Conservation (phyloP, 108 stramenopile genomes). For the Schizochytrium sp. region DNA sequence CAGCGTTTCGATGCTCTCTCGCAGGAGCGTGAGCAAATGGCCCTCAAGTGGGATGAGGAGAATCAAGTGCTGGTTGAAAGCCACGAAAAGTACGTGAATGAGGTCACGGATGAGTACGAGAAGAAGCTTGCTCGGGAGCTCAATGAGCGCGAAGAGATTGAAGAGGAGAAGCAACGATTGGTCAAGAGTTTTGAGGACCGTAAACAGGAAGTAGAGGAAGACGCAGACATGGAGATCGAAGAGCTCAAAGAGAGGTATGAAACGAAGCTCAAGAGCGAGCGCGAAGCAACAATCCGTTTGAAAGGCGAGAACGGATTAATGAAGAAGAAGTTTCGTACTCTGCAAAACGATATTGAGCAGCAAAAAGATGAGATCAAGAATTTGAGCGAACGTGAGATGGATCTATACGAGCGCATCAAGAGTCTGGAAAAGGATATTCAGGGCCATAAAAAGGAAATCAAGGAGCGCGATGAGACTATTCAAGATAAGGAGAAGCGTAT, state of each 20-base stretch:
- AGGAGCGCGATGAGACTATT: slow-evolving; percentile 75
- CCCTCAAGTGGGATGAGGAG: slow-evolving; percentile 71
- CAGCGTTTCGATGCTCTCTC: slow-evolving; percentile 70
- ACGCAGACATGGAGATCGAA: slow-evolving; percentile 79
- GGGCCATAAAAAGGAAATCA: slow-evolving; percentile 73
- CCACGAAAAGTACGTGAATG: slow-evolving; percentile 71
- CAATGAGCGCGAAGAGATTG: slow-evolving; percentile 65
- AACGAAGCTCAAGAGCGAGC: slow-evolving; percentile 68
- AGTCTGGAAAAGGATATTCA: slow-evolving; percentile 71
- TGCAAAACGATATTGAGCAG: slow-evolving; percentile 77
- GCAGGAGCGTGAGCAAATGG: slow-evolving; percentile 71
- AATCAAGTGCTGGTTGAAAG: slow-evolving; percentile 66
- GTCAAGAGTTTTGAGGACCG: slow-evolving; percentile 70
- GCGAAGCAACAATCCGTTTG: slow-evolving; percentile 75
- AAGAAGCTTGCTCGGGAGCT: slow-evolving; percentile 74
- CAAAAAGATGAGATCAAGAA: slow-evolving; percentile 71
- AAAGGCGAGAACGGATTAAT: slow-evolving; percentile 80
- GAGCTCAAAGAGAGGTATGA: slow-evolving; percentile 73
- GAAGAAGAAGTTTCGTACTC: slow-evolving; percentile 76
- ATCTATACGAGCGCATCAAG: slow-evolving; percentile 67
- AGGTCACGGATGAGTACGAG: slow-evolving; percentile 75
- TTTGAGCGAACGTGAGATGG: slow-evolving; percentile 64
- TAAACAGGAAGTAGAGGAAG: slow-evolving; percentile 75
- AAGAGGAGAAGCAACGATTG: slow-evolving; percentile 65
- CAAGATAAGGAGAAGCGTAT: slow-evolving; percentile 80